These are phyloP conservation scores for Lobulomyces angularis DNA, from an alignment of 192 early-diverging fungal genomes.

Conservation along the genomic window DNA sequence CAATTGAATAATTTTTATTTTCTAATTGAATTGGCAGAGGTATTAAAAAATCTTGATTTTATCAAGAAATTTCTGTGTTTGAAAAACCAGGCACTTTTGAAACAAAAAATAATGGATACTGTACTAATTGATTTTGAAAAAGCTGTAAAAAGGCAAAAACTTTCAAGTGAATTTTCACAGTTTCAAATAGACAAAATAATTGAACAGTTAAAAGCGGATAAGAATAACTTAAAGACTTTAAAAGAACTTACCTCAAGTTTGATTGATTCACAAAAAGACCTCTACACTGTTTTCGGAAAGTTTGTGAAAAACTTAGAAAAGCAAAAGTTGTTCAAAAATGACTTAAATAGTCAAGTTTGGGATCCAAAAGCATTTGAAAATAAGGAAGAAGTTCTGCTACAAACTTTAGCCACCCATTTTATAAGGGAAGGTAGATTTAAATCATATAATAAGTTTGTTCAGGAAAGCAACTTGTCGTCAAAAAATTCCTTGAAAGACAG, in stretches of 20 bases:
- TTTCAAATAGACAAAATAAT: no score
- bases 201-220: no score
- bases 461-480: conserved; percentile 10
- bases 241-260: conserved; percentile 13
- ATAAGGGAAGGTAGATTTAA: conserved; percentile 78
- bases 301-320: conserved; percentile 67
- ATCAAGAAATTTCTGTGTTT: no score
- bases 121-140: no score
- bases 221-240: no score
- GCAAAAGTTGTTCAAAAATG: conserved; percentile 17
- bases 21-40: no score
- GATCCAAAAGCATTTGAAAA: conserved; percentile 64
- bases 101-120: no score
- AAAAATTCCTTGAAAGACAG: neutral
- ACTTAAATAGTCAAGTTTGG: conserved; percentile 7
- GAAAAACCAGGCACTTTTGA: no score
- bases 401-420: conserved; percentile 56
- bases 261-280: conserved; percentile 49
- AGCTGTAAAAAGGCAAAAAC: no score
- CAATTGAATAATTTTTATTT: no score
- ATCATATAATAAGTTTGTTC: conserved; percentile 52
- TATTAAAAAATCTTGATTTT: no score
- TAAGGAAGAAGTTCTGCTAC: conserved; percentile 34
- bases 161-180: no score
- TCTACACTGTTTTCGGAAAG: conserved; percentile 44